Evolutionary conservation across 1,139 yeast species (phyloP), one percentile per base, ranked within the genome.

Genomic region (Debaryomyces subglobosus): DNA sequence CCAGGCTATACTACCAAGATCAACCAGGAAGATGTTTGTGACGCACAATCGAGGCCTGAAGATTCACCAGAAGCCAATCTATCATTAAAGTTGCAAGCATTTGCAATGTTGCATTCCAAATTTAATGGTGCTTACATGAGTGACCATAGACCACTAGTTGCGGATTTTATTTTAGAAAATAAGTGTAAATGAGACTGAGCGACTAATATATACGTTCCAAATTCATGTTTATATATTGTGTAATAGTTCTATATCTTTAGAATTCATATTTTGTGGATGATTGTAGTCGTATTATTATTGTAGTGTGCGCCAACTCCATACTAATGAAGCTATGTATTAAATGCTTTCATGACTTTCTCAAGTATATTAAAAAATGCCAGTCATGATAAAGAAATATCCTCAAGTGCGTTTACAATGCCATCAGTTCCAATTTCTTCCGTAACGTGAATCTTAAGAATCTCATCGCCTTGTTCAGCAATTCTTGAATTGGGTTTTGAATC

Each of bases 131-230:
- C 64, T 15, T 74, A 71, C 49, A 71, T 77, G 60, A 78, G 83
- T 57, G 85, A 81, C 55, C 85, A 81, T 59, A 68, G 85, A 43
- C 86, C 85, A 0, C 59, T 81, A 21, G 74, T 78, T 24, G 81
- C 77, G 2, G 84, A 81, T 52, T 63, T 72, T 36, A 41, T 39
- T 13, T 49, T 64, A 39, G 41, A 44, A 13, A 47, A 47, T 13
- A 56, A 50, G 34, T 57, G 61, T 46, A 50, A 50, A 44, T 21
- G 23, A 21, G 5, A 33, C 23, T 35, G 13, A 9, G 20, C 10
- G 6, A n/a, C 3, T 12, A 27, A 12, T 12, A 12, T 27, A 12
- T 27, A 27, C 30, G n/a, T 27, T 27, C 13, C 30, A 12, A 12
- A 32, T 32, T 32, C 21, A 10, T 32, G 21, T 15, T 36, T 16